Evolutionary conservation across 441 rosid genomes (phyloP).

Genomic region (Adansonia gregorii): DNA sequence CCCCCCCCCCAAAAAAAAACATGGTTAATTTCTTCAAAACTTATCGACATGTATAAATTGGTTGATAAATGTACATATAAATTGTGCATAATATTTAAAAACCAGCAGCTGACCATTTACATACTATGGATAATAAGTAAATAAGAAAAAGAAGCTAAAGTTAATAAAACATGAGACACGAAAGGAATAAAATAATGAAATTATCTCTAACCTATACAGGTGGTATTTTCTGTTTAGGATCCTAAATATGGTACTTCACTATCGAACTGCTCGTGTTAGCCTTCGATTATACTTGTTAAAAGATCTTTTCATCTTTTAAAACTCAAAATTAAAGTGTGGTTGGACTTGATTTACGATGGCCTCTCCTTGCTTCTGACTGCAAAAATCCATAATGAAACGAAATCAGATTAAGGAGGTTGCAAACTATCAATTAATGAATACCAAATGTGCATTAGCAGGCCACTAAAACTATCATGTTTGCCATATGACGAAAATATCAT

Average conservation of each 20-base stretch:
- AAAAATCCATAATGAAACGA: slow-evolving; percentile 14
- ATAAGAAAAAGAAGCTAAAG: background rate
- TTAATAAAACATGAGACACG: background rate
- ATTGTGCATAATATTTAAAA: background rate
- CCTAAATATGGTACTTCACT: background rate
- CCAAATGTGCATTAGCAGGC: slow-evolving; percentile 7
- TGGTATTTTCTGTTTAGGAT: background rate
- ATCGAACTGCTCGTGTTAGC: background rate
- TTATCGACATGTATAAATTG: background rate
- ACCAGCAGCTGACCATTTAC: background rate
- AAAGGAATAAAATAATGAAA: background rate
- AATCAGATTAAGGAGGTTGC: slow-evolving; percentile 13
- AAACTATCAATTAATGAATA: slow-evolving; percentile 24
- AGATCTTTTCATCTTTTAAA: background rate
- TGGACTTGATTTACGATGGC: background rate
- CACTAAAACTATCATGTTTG: slow-evolving; percentile 17
- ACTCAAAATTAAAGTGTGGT: background rate
- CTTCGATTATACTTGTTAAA: background rate
- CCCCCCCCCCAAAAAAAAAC: too few relatives aligned
- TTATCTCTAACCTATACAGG: background rate
- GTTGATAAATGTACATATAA: background rate
- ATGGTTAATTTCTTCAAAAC: background rate
- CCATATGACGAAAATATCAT: background rate
- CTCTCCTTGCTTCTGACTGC: slow-evolving; percentile 37
- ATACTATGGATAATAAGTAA: background rate